Conservation (phyloP, 768 basidiomycete species). For the Cantharellus anzutake region DNA sequence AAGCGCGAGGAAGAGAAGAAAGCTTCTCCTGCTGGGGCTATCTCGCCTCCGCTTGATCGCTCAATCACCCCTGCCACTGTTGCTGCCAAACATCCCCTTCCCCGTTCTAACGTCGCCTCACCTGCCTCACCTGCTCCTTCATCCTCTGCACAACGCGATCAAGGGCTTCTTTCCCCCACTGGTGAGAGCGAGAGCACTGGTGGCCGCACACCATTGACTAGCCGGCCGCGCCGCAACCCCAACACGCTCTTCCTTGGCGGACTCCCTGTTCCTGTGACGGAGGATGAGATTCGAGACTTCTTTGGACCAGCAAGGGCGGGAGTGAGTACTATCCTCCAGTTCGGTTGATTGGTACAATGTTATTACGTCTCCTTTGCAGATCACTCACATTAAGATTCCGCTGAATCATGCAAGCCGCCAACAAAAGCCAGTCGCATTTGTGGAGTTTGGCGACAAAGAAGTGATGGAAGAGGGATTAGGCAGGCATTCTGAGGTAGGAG, state of each 20-base stretch:
- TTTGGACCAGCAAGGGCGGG: slow-evolving; percentile 52
- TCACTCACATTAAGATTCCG: slow-evolving; percentile 49
- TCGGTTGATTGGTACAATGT: neutral
- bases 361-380: slow-evolving; percentile 21
- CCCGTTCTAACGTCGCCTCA: neutral
- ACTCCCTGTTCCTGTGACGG: slow-evolving; percentile 28
- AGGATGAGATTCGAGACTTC: slow-evolving; percentile 54
- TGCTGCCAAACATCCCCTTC: neutral
- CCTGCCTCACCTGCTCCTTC: neutral
- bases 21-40: neutral
- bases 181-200: slow-evolving; percentile 34
- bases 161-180: slow-evolving; percentile 1
- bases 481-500: slow-evolving; percentile 49
- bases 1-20: neutral
- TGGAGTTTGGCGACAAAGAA: slow-evolving; percentile 82
- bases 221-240: slow-evolving; percentile 45
- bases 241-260: slow-evolving; percentile 77
- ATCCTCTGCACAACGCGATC: neutral
- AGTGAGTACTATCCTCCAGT: slow-evolving; percentile 24
- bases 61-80: slow-evolving; percentile 2
- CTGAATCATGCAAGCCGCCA: slow-evolving; percentile 13
- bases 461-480: slow-evolving; percentile 63
- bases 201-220: slow-evolving; percentile 49
- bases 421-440: slow-evolving; percentile 45
- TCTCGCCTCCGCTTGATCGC: neutral